A percentile compares a stretch with the other conserved stretches of the same genome.
phyloP scores from a whole-genome alignment of 306 rosid species.

The Prunus davidiana region DNA sequence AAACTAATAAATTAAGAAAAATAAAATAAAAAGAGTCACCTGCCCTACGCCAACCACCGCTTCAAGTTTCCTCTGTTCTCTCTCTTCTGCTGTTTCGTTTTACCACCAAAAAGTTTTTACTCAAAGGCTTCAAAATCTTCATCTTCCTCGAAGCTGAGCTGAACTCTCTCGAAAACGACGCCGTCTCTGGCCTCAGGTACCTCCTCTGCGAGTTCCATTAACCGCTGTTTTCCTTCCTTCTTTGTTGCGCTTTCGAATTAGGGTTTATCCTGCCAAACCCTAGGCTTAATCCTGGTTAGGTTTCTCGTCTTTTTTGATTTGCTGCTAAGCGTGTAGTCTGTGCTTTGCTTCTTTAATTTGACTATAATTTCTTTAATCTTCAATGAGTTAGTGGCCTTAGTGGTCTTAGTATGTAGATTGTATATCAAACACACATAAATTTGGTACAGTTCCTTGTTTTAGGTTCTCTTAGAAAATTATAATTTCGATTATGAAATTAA shows the following conservation, averaged over 20 bases:
- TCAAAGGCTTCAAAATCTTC: neutral
- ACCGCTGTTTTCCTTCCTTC: neutral
- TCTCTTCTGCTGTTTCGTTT: slow-evolving; percentile 1
- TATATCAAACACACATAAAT: neutral
- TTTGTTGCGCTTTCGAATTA: slow-evolving; percentile 6
- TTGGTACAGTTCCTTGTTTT: neutral
- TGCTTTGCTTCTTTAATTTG: neutral
- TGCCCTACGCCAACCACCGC: neutral
- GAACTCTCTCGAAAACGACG: slow-evolving; percentile 26
- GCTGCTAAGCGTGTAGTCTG: neutral
- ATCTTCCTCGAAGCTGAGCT: slow-evolving; percentile 1
- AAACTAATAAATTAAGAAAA: neutral
- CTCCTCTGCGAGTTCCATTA: neutral
- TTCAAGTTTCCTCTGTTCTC: neutral
- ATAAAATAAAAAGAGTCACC: neutral
- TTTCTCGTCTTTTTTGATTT: neutral
- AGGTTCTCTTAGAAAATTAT: neutral
- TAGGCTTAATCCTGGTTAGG: slow-evolving; percentile 21
- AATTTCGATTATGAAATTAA: neutral
- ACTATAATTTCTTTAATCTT: neutral
- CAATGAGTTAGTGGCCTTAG: neutral
- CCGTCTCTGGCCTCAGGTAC: slow-evolving; percentile 35
- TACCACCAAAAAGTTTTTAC: slow-evolving; percentile 7
- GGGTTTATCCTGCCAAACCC: slow-evolving; percentile 50
- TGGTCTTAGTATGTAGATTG: neutral